phyloP scores from a whole-genome alignment of 2,329 filamentous ascomycete species.

The Cryphonectria parasitica region DNA sequence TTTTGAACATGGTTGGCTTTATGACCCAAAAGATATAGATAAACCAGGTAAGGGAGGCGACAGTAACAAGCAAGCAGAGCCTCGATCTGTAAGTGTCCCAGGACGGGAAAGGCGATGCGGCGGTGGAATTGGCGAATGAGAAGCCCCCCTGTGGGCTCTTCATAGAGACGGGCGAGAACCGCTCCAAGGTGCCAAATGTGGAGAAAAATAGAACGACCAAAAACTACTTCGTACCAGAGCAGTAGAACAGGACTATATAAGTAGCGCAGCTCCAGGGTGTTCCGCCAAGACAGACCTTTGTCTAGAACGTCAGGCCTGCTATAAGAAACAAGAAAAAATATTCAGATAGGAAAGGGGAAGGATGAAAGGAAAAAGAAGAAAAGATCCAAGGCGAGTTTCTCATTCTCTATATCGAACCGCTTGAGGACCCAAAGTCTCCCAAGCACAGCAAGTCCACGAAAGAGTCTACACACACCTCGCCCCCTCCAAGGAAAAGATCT shows the following conservation, averaged over 20 bases:
- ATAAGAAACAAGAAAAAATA: not conserved
- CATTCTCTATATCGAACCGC: not conserved
- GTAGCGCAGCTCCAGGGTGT: not conserved
- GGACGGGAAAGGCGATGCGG: not conserved
- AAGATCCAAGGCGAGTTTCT: not conserved
- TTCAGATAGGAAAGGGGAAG: not conserved
- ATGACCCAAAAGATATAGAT: not conserved
- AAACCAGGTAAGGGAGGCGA: not conserved
- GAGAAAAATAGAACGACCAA: not conserved
- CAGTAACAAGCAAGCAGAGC: constrained; percentile 6
- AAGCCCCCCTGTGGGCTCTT: not conserved
- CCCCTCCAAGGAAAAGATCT: not conserved
- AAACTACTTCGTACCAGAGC: not conserved
- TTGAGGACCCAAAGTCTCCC: not conserved
- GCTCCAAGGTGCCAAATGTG: not conserved
- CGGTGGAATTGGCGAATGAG: constrained; percentile 11
- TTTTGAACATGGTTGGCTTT: not conserved
- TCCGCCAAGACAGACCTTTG: not conserved
- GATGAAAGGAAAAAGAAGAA: not conserved
- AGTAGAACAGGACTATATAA: not conserved
- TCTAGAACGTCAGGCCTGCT: not conserved
- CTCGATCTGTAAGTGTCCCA: constrained; percentile 2
- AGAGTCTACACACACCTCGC: not conserved
- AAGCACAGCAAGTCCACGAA: not conserved
- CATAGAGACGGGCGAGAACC: not conserved